phyloP scores from a whole-genome alignment of 2,329 filamentous ascomycete species.

The Monosporascus sp. region DNA sequence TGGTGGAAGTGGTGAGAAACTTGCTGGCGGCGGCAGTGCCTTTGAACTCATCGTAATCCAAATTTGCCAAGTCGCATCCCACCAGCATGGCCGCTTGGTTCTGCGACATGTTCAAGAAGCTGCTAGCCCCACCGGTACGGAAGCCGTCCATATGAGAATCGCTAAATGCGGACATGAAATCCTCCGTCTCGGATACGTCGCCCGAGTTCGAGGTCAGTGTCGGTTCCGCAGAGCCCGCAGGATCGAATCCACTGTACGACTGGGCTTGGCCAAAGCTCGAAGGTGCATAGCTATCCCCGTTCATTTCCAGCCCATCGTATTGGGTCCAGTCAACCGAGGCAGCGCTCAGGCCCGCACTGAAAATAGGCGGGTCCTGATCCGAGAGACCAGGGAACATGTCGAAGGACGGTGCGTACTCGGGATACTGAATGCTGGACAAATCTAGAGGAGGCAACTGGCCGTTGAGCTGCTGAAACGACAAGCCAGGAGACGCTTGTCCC shows the following conservation, averaged over 20 bases:
- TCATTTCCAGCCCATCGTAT: constrained; percentile 45
- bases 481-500: constrained; percentile 53
- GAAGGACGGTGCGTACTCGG: constrained; percentile 44
- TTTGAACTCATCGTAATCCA: constrained; percentile 52
- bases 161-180: constrained; percentile 41
- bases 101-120: constrained; percentile 43
- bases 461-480: constrained; percentile 48
- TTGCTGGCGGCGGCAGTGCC: constrained; percentile 46
- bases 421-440: constrained; percentile 50
- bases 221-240: constrained; percentile 43
- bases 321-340: constrained; percentile 50
- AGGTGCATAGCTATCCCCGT: constrained; percentile 25
- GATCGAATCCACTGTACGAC: constrained; percentile 44
- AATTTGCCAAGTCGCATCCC: constrained; percentile 41
- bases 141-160: constrained; percentile 44
- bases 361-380: constrained; percentile 53
- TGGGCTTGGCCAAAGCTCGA: constrained; percentile 29
- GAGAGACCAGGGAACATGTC: constrained; percentile 49
- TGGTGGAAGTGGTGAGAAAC: constrained; percentile 33
- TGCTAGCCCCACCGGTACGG: constrained; percentile 43
- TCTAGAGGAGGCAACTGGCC: constrained; percentile 54
- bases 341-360: constrained; percentile 58
- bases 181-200: constrained; percentile 63
- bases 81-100: constrained; percentile 34
- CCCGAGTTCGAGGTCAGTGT: constrained; percentile 58